Percentiles rank a stretch among this genome's conserved stretches.
phyloP scores from a whole-genome alignment of 257 asterid genomes.

The Leonotis leonurus region DNA sequence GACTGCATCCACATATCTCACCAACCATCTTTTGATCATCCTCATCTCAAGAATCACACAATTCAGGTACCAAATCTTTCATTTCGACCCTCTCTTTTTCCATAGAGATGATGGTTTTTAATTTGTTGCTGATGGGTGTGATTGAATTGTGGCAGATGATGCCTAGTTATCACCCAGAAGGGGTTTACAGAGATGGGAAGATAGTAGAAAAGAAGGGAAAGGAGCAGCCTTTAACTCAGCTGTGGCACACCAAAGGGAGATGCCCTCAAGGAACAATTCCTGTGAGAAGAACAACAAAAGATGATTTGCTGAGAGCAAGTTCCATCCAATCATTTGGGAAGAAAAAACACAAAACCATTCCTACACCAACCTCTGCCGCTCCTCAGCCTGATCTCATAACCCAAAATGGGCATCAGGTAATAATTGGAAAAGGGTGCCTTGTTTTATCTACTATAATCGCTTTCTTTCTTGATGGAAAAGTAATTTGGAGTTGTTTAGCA shows the following conservation, averaged over 20 bases:
- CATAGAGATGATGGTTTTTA: too few relatives aligned
- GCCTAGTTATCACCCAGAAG: conserved; percentile 78
- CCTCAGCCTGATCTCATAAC: conserved; percentile 50
- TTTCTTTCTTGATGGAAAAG: too few relatives aligned
- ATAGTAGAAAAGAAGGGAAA: conserved; percentile 15
- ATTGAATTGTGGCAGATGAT: conserved; percentile 42
- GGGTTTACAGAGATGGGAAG: conserved; percentile 33
- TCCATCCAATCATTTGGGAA: conserved; percentile 56
- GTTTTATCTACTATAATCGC: too few relatives aligned
- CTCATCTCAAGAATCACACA: conserved; percentile 54
- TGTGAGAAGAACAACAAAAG: conserved; percentile 59
- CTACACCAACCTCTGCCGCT: conserved; percentile 43
- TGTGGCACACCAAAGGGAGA: conserved; percentile 72
- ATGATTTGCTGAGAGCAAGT: conserved; percentile 61
- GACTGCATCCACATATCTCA: conserved; percentile 67
- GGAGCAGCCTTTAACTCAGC: conserved; percentile 36
- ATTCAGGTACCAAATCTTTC: conserved; percentile 44
- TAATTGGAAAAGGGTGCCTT: too few relatives aligned
- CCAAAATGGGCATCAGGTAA: conserved; percentile 87
- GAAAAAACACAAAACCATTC: conserved; percentile 38
- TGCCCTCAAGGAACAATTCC: conserved; percentile 80
- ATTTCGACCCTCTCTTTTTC: too few relatives aligned
- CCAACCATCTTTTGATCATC: conserved; percentile 89
- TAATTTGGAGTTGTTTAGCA: conserved; percentile 66
- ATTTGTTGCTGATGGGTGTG: conserved; percentile 5